Conservation (phyloP, 441 rosid genomes). For the Brassica hybrid region DNA sequence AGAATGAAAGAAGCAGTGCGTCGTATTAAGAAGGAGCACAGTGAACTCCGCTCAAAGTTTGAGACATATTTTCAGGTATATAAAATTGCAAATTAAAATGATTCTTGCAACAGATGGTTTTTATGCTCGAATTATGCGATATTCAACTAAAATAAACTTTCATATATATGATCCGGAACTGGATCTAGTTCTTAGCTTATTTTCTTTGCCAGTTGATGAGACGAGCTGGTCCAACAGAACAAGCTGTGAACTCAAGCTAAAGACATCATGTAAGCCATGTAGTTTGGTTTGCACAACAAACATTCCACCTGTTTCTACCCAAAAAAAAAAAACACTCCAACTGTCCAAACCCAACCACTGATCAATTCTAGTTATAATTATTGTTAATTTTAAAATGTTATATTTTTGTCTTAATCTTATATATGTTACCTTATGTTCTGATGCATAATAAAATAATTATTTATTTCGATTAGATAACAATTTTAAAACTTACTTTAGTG, state of each 20-base stretch:
- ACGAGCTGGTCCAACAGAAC: conserved; percentile 38
- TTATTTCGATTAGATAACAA: not conserved
- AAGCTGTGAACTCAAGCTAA: conserved; percentile 38
- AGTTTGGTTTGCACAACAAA: conserved; percentile 23
- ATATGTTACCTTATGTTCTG: not conserved
- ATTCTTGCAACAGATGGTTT: not conserved
- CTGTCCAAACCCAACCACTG: conserved; percentile 10
- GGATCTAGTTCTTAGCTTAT: not conserved
- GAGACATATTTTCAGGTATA: conserved; percentile 39
- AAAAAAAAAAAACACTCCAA: not conserved
- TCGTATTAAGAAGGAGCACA: conserved; percentile 33
- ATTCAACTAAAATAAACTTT: not conserved
- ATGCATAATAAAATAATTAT: not conserved
- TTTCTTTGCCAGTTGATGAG: conserved; percentile 27
- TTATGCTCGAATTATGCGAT: not conserved
- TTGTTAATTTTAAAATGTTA: not conserved
- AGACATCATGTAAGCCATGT: not conserved
- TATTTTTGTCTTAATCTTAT: not conserved
- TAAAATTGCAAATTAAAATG: not conserved
- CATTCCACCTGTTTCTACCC: not conserved
- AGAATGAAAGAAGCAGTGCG: conserved; percentile 25
- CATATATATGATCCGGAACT: not conserved
- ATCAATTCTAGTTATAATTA: not conserved
- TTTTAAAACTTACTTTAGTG: not conserved
- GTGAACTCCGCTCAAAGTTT: conserved; percentile 37